Conservation (phyloP, 2,329 filamentous ascomycete species). For the Talaromyces piceae region DNA sequence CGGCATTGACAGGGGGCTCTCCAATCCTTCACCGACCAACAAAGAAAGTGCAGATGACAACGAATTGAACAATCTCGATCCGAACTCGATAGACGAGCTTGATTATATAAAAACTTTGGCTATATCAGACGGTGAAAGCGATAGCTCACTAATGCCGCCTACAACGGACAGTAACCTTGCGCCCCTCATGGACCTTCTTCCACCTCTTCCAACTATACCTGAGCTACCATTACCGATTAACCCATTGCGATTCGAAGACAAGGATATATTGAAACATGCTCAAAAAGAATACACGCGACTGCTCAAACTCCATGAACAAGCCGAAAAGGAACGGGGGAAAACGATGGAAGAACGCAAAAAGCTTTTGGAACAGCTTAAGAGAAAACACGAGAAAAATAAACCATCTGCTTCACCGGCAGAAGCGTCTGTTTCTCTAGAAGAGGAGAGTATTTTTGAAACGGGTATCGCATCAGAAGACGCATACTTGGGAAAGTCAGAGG, state of each 20-base stretch:
- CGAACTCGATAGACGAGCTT: slow-evolving; percentile 3
- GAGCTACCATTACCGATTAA: slow-evolving; percentile 50
- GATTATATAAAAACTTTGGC: neutral
- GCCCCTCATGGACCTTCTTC: slow-evolving; percentile 23
- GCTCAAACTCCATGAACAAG: slow-evolving; percentile 58
- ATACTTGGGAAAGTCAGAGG: neutral
- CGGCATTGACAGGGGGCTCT: neutral
- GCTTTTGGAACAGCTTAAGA: slow-evolving; percentile 24
- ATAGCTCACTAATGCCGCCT: neutral
- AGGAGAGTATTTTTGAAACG: neutral
- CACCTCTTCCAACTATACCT: slow-evolving; percentile 47
- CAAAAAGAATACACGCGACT: slow-evolving; percentile 60
- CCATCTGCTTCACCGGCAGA: neutral
- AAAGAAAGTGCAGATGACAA: neutral
- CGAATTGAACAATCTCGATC: slow-evolving; percentile 3
- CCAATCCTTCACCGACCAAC: neutral
- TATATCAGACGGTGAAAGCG: slow-evolving; percentile 3
- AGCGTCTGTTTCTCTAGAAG: neutral
- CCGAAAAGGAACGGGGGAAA: slow-evolving; percentile 59
- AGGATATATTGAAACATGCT: slow-evolving; percentile 58
- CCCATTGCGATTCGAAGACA: slow-evolving; percentile 53
- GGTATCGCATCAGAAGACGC: neutral
- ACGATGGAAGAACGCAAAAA: slow-evolving; percentile 38
- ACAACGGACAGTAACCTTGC: neutral
- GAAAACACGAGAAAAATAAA: slow-evolving; percentile 21